phyloP scores from a whole-genome alignment of 495 filamentous ascomycete species.

The Xanthoparmelia taractica region DNA sequence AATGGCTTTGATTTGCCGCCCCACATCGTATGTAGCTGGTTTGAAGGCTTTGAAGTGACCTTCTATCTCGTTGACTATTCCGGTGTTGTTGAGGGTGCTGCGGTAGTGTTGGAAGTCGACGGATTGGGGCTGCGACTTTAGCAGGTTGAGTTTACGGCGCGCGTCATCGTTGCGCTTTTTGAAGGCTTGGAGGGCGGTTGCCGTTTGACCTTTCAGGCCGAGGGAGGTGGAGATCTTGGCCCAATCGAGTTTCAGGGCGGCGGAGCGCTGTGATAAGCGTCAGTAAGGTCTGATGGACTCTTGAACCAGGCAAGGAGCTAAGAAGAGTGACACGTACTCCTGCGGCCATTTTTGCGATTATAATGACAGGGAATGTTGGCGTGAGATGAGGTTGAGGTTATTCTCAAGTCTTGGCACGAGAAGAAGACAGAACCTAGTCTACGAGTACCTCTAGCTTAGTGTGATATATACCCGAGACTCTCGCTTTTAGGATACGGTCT shows the following conservation, averaged over 20 bases:
- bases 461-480: too few species aligned
- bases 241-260: slow-evolving; percentile 99
- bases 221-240: slow-evolving; percentile 80
- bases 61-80: slow-evolving; percentile 93
- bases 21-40: slow-evolving; percentile 82
- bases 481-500: too few species aligned
- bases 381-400: slow-evolving; percentile 41
- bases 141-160: slow-evolving; percentile 77
- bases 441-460: too few species aligned
- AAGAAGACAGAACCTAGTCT: too few species aligned
- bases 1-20: slow-evolving; percentile 90
- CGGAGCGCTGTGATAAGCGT: slow-evolving; percentile 67
- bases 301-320: neutral
- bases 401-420: slow-evolving; percentile 38
- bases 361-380: slow-evolving; percentile 27
- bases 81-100: slow-evolving; percentile 82
- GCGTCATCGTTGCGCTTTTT: slow-evolving; percentile 99
- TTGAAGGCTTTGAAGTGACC: slow-evolving; percentile 83
- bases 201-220: slow-evolving; percentile 91
- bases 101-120: slow-evolving; percentile 96
- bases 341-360: slow-evolving; percentile 66
- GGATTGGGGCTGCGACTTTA: slow-evolving; percentile 68
- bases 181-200: slow-evolving; percentile 81
- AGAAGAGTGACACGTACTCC: slow-evolving; percentile 39
- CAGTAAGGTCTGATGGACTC: slow-evolving; percentile 5